Evolutionary conservation across 441 rosid species (phyloP), one percentile per base, ranked within the genome.

Genomic region (Aleurites moluccanus): DNA sequence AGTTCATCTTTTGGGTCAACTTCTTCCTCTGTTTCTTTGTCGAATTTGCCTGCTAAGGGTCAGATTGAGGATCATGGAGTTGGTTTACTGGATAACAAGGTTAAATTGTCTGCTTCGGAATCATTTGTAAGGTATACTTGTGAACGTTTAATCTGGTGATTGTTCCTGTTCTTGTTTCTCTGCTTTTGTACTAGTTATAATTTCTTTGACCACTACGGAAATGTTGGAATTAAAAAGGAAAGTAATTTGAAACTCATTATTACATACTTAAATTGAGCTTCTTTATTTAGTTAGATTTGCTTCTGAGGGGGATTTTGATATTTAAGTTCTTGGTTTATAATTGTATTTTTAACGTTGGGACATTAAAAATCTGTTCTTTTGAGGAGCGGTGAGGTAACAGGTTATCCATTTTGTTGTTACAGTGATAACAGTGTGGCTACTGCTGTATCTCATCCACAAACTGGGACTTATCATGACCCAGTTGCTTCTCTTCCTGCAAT

Each of bases 1-100:
- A 82, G 80, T 66, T 91, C 93, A n/a, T 88, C 97, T 4, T 93
- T 88, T 78, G 95, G 97, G 55, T 92, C 96, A 27, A 79, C 92
- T 3, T 88, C 94, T 11, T 93, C 98, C 44, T 86, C 91, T 2
- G 85, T 78, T 66, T 90, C 98, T 7, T 80, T 79, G 52, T 82
- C 89, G 15, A 91, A 78, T 82, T 76, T 88, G 75, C 90, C 93
- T 25, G 85, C 89, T 23, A 85, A 82, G 75, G 75, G 81, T 73
- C 75, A 77, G 16, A 84, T 75, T 18, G 92, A 88, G 71, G 92
- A 86, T 15, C 66, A 35, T 59, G 68, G 64, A 20, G 28, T 63
- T 49, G 72, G 67, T 68, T 69, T 81, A 35, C 78, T 74, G 72
- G 88, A 85, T 44, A 74, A 61, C 47, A 70, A 55, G 72, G 75